Conservation (phyloP, 2,329 filamentous ascomycete genomes). For the Fusarium oxysporum region DNA sequence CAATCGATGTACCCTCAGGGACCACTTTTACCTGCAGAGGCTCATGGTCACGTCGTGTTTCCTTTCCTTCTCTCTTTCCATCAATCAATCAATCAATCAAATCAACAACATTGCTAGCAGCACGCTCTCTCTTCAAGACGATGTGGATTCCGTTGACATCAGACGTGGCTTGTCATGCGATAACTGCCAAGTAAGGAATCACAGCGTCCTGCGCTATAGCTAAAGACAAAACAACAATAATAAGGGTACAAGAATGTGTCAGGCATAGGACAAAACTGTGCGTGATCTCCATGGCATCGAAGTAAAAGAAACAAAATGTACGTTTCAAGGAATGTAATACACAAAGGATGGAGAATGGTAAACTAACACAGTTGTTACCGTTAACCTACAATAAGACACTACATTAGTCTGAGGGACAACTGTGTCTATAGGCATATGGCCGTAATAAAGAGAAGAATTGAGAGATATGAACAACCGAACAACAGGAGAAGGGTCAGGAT, state of each 20-base stretch:
- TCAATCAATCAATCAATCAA: not conserved
- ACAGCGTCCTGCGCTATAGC: constrained; percentile 4
- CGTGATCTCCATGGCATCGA: constrained; percentile 16
- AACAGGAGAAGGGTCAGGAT: not conserved
- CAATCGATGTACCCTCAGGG: constrained; percentile 4
- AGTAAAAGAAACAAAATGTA: constrained; percentile 5
- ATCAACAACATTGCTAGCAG: not conserved
- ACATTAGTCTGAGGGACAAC: constrained; percentile 22
- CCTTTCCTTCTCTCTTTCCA: constrained; percentile 12
- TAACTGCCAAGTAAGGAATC: not conserved
- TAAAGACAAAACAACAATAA: not conserved
- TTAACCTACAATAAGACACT: constrained; percentile 14
- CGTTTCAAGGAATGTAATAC: not conserved
- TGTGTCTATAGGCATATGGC: constrained; percentile 21
- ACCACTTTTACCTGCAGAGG: constrained; percentile 5
- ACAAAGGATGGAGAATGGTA: not conserved
- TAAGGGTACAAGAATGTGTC: constrained; percentile 2
- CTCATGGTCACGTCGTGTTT: constrained; percentile 12
- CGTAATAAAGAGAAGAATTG: constrained; percentile 7
- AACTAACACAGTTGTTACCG: constrained; percentile 11
- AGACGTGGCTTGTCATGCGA: not conserved
- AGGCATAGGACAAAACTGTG: not conserved
- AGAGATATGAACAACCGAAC: constrained; percentile 8
- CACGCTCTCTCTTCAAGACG: not conserved
- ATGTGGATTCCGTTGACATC: not conserved